Percentiles rank a stretch among this genome's conserved stretches.
Evolutionary conservation across 345 rosid species (phyloP).

Genomic region (Hibiscus syriacus): DNA sequence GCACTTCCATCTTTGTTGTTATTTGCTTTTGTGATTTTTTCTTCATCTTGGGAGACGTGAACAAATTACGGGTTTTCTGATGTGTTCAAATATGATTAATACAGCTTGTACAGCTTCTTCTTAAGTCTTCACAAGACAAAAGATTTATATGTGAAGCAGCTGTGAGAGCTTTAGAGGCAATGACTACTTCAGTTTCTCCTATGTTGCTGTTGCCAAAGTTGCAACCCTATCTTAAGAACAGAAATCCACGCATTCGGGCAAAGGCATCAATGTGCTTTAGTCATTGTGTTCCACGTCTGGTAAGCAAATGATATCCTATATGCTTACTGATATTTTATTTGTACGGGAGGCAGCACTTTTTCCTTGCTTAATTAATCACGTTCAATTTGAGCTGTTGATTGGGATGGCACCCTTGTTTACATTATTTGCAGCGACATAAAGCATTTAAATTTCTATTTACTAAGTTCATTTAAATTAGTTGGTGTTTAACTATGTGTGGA

Average conservation of each 20-base stretch:
- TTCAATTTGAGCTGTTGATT: not conserved
- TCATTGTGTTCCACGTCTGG: slow-evolving; percentile 61
- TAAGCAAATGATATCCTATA: slow-evolving; percentile 20
- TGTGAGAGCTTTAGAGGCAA: slow-evolving; percentile 68
- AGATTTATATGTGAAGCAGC: slow-evolving; percentile 96
- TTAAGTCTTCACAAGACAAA: slow-evolving; percentile 93
- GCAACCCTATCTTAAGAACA: slow-evolving; percentile 72
- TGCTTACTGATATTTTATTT: not conserved
- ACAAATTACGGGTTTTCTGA: not conserved
- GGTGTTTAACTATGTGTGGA: not conserved
- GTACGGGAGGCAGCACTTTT: not conserved
- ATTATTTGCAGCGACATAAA: not conserved
- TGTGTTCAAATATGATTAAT: slow-evolving; percentile 17
- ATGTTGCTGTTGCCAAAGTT: slow-evolving; percentile 52
- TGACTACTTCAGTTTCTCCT: slow-evolving; percentile 74
- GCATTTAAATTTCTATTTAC: not conserved
- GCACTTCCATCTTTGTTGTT: not conserved
- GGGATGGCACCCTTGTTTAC: not conserved
- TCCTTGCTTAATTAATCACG: not conserved
- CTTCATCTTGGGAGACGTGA: not conserved
- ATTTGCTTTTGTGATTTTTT: not conserved
- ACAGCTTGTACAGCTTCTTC: slow-evolving; percentile 89
- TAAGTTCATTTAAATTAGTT: not conserved
- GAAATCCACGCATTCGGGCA: slow-evolving; percentile 87
- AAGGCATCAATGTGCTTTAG: slow-evolving; percentile 53